Evolutionary conservation across 441 rosid genomes (phyloP), one percentile per base, ranked within the genome.

Genomic region (Gossypium schwendimanii): DNA sequence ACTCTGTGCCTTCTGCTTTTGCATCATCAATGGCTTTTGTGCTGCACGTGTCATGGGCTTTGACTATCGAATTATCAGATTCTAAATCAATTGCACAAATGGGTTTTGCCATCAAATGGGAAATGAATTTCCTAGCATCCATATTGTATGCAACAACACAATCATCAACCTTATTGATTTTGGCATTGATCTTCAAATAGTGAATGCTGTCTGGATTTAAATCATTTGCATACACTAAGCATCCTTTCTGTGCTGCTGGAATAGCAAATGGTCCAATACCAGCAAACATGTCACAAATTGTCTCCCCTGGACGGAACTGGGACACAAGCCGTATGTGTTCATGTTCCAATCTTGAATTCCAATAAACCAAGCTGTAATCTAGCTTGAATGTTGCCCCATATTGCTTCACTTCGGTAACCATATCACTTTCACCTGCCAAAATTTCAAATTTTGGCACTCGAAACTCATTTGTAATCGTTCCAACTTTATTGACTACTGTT

Each of bases 331-430:
- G 82, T 79, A 83, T 85, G 80, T 94, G 98, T 74, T 94, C 99
- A 76, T 92, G 97, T 73, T 92, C 99, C 84, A 94, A 73, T 85
- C 97, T 88, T 59, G 99, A 94, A 76, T 94, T 94, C 98, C 98
- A 92, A 73, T 94, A 91, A 68, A 92, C 97, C 79, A 86, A 76
- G 69, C 98, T 76, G 72, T 91, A 91, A 76, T 94, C 97, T 63
- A 94, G 93, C 85, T 89, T 92, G 81, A 94, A 94, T 36, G 86
- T 87, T 11, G 99, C 97, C 53, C 98, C 94, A 81, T 92, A 88
- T 76, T 94, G 99, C 79, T 92, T 94, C 71, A 94, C 94, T 81
- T 94, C 98, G 28, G 98, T 89, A 65, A 85, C 90, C 94, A 92
- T 84, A 75, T 85, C 82, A 72, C 64, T 82, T 67, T 89, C 94